Percentiles rank a stretch among this genome's conserved stretches.
phyloP scores from a whole-genome alignment of 2,329 filamentous ascomycete genomes.

The Apiospora saccharicola region DNA sequence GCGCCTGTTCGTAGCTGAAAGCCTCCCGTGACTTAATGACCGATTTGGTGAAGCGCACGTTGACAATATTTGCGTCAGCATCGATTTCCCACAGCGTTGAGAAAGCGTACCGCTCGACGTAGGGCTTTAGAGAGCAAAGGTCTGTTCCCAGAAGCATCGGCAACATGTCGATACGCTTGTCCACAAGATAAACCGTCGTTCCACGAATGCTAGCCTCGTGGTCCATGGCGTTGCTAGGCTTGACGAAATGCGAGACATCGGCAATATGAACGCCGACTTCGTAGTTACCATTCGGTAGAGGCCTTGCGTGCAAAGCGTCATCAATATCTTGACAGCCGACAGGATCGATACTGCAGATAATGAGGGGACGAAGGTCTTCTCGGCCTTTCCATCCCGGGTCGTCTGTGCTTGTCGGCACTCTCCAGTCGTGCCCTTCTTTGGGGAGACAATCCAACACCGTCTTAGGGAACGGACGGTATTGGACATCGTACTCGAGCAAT shows the following conservation, averaged over 20 bases:
- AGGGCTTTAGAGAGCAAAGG: conserved; percentile 94
- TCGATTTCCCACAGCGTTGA: conserved; percentile 90
- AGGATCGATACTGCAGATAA: conserved; percentile 98
- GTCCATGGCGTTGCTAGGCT: conserved; percentile 97
- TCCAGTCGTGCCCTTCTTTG: conserved; percentile 91
- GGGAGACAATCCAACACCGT: conserved; percentile 94
- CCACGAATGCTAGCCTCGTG: conserved; percentile 91
- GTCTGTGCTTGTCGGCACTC: conserved; percentile 78
- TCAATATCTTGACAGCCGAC: conserved; percentile 98
- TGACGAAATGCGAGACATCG: conserved; percentile 99
- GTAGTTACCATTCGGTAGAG: conserved; percentile 88
- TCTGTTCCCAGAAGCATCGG: conserved; percentile 96
- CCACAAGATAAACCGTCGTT: conserved; percentile 95
- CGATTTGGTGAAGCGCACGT: conserved; percentile 91
- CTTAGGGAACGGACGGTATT: conserved; percentile 96
- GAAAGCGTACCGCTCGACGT: conserved; percentile 93
- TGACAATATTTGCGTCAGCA: conserved; percentile 83
- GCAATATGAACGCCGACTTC: conserved; percentile 98
- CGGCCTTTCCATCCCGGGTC: conserved; percentile 89
- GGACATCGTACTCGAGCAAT: conserved; percentile 93
- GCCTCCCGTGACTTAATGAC: conserved; percentile 96
- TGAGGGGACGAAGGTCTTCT: conserved; percentile 81
- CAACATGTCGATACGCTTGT: conserved; percentile 99
- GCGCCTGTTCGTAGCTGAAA: conserved; percentile 97
- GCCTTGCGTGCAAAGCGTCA: conserved; percentile 88